Percentiles rank a stretch among this genome's conserved stretches.
Conservation (phyloP, 1,284 basidiomycete genomes). For the Boletus holoroseus region DNA sequence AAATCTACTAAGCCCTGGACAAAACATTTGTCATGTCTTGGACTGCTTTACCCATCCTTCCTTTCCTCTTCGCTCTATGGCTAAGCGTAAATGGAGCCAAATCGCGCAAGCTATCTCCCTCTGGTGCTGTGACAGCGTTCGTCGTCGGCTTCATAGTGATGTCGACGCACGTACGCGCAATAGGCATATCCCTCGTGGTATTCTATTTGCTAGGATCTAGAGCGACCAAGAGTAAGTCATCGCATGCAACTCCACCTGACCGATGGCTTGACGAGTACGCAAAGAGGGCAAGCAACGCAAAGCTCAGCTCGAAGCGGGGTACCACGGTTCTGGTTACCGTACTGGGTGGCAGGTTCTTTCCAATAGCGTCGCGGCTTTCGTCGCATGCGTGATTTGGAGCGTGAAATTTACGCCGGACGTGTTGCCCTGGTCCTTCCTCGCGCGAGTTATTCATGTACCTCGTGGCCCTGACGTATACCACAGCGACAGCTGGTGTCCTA, state of each 20-base stretch:
- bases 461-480: constrained; percentile 14
- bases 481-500: constrained; percentile 26
- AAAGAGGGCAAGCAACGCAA: constrained; percentile 65
- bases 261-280: constrained; percentile 9
- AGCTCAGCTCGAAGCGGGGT: constrained; percentile 72
- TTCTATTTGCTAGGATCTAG: constrained; percentile 81
- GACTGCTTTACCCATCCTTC: constrained; percentile 25
- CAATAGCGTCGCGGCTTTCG: constrained; percentile 69
- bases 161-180: constrained; percentile 54
- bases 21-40: constrained; percentile 13
- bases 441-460: neutral
- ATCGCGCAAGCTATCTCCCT: constrained; percentile 53
- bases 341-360: constrained; percentile 75
- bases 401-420: constrained; percentile 45
- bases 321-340: constrained; percentile 66
- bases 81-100: constrained; percentile 44
- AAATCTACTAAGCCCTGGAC: neutral
- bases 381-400: constrained; percentile 65
- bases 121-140: constrained; percentile 73
- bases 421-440: constrained; percentile 27
- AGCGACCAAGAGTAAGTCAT: constrained; percentile 68
- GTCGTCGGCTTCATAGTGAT: constrained; percentile 66
- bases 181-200: constrained; percentile 70
- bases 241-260: neutral
- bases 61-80: constrained; percentile 34